These are phyloP conservation scores for Pythium oligandrum DNA, from an alignment of 352 stramenopile species.

Conservation along the genomic window DNA sequence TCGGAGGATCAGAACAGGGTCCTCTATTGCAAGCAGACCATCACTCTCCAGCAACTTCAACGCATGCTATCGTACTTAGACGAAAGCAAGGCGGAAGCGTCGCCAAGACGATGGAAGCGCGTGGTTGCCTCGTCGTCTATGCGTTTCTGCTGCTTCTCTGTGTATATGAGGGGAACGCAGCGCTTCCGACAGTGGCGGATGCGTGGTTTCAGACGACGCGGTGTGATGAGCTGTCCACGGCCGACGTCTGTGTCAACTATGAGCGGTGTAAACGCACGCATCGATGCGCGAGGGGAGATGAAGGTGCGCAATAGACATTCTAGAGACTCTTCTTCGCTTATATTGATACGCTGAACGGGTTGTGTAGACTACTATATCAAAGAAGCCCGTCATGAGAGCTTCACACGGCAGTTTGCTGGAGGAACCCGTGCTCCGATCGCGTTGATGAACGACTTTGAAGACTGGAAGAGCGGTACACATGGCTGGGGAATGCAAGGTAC, in stretches of 20 bases:
- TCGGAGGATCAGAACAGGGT: neutral
- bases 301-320: slow-evolving; percentile 32
- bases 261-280: slow-evolving; percentile 94
- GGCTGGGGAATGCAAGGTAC: slow-evolving; percentile 40
- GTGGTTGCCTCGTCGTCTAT: no score
- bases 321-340: neutral
- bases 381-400: slow-evolving; percentile 57
- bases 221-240: slow-evolving; percentile 44
- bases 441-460: slow-evolving; percentile 94
- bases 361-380: slow-evolving; percentile 80
- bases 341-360: neutral
- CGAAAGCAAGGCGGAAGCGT: neutral
- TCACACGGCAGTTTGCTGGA: slow-evolving; percentile 74
- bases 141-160: no score
- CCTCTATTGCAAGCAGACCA: no score
- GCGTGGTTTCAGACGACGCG: slow-evolving; percentile 56
- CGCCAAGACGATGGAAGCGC: no score
- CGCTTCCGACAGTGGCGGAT: slow-evolving; percentile 23
- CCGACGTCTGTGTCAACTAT: slow-evolving; percentile 57
- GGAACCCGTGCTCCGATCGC: slow-evolving; percentile 63
- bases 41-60: no score
- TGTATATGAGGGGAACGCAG: no score
- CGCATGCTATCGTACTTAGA: neutral
- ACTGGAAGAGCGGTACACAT: slow-evolving; percentile 91
- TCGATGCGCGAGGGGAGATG: slow-evolving; percentile 85